These are phyloP conservation scores for Vickermania ingenoplastis DNA, from an alignment of 208 protist genomes.

Conservation along the genomic window DNA sequence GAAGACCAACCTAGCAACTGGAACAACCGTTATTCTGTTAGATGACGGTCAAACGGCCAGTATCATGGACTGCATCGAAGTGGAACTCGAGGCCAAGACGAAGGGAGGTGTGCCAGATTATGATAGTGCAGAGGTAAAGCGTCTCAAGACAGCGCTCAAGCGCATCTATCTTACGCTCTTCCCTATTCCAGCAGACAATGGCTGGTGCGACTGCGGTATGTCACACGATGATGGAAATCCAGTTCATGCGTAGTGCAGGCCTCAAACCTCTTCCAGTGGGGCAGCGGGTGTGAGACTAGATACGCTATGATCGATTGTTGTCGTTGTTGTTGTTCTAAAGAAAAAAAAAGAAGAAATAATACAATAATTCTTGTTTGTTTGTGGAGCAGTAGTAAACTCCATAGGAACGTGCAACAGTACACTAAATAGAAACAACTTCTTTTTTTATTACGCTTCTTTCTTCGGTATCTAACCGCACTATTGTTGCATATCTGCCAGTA, in stretches of 20 bases:
- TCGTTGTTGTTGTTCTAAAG: not conserved
- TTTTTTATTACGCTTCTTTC: no score
- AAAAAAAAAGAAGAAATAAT: slow-evolving; percentile 4
- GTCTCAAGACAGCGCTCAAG: slow-evolving; percentile 73
- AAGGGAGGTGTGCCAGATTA: slow-evolving; percentile 30
- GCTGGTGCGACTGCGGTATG: slow-evolving; percentile 88
- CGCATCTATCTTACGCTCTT: slow-evolving; percentile 86
- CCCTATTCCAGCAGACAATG: slow-evolving; percentile 81
- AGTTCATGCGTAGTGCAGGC: slow-evolving; percentile 16
- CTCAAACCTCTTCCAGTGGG: slow-evolving; percentile 2
- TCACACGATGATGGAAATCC: slow-evolving; percentile 58
- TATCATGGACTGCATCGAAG: slow-evolving; percentile 80
- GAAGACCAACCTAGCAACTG: slow-evolving; percentile 68
- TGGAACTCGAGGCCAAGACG: slow-evolving; percentile 61
- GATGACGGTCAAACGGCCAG: slow-evolving; percentile 56
- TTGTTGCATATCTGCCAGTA: no score
- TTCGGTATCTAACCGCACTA: no score
- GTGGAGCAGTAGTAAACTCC: no score
- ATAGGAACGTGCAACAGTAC: no score
- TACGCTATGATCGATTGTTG: no score
- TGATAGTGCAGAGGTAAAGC: slow-evolving; percentile 42
- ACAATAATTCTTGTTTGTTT: no score
- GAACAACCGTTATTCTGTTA: slow-evolving; percentile 47
- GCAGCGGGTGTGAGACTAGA: not conserved
- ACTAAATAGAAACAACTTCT: no score